Conservation (phyloP, 331 rosid genomes). For the Cydonia oblonga region DNA sequence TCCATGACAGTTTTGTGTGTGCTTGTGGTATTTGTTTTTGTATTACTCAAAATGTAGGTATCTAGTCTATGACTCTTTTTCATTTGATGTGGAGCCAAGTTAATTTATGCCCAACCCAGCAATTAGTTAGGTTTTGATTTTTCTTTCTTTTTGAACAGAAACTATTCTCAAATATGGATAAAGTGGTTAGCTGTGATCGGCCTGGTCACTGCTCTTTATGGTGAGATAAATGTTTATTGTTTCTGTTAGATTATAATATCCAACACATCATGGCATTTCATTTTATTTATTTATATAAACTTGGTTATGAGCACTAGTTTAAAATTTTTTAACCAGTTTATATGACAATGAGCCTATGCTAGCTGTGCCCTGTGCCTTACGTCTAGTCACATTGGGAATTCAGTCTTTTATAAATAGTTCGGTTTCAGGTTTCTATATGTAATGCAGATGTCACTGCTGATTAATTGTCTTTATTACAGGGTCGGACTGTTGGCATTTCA, state of each 20-base stretch:
- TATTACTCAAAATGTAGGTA: background rate
- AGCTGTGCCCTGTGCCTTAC: background rate
- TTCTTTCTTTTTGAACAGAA: constrained; percentile 37
- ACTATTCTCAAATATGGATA: constrained; percentile 71
- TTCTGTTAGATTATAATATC: background rate
- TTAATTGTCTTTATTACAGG: constrained; percentile 31
- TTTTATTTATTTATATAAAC: background rate
- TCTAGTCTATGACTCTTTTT: background rate
- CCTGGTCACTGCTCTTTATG: constrained; percentile 65
- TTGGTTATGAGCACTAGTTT: background rate
- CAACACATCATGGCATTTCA: background rate
- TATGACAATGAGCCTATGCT: background rate
- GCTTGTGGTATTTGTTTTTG: background rate
- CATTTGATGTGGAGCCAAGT: background rate
- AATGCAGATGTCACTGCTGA: background rate
- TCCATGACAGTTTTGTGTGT: no score
- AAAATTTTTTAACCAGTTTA: background rate
- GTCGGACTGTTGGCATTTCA: constrained; percentile 74
- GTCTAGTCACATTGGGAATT: background rate
- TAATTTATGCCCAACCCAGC: background rate
- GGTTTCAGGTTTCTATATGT: constrained; percentile 9
- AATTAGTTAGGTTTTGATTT: background rate
- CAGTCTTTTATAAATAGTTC: background rate
- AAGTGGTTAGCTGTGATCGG: constrained; percentile 51
- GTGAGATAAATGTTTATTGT: constrained; percentile 33